Base-by-base conservation (phyloP, 208 protist genomes). In the Crithidia expoeki region DNA sequence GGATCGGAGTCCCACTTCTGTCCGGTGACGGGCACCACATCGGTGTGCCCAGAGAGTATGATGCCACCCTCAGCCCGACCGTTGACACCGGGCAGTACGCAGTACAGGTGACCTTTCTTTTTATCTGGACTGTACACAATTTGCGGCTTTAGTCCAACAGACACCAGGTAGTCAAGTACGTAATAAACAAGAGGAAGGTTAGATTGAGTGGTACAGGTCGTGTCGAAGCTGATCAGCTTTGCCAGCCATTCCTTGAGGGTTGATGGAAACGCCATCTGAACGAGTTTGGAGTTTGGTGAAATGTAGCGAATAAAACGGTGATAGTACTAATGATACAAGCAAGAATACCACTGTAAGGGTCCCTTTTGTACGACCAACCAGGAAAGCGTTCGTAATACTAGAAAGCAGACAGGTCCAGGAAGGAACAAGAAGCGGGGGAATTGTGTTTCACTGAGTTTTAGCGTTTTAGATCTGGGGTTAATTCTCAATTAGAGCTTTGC, bases 211-310 rank as follows among this genome's bases (percentile, higher is more conserved):
- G 71, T 71, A 64, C 83, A 89, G 23, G 81, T 83, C 0, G 83
- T 86, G 69, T 92, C 82, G 57, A 82, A 87, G 57, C 77, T 64
- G 16, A 92, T 59, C 25, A 86, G 84, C 73, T 88, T 84, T 25
- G 51, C 79, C 57, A 88, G 60, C 57, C 68, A 73, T 23, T 40
- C 16, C 19, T 59, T 79, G 64, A 83, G 49, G 21, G 36, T 36
- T 12, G 16, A 52, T n/a, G 58, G 68, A 49, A 66, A 65, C 28
- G 34, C 14, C 47, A 52, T 52, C 30, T 42, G 38, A 42, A 42
- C 10, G 14, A 42, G 14, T 7, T 17, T n/a, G n/a, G n/a, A n/a
- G n/a, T n/a, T n/a, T n/a, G n/a, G 23, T 28, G 23, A 25, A 9
- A 52, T 30, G 11, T 4, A 52, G 7, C 4, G 23, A 52, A 7